phyloP scores from a whole-genome alignment of 106 monocot genomes.

The Dioscorea dumetorum region DNA sequence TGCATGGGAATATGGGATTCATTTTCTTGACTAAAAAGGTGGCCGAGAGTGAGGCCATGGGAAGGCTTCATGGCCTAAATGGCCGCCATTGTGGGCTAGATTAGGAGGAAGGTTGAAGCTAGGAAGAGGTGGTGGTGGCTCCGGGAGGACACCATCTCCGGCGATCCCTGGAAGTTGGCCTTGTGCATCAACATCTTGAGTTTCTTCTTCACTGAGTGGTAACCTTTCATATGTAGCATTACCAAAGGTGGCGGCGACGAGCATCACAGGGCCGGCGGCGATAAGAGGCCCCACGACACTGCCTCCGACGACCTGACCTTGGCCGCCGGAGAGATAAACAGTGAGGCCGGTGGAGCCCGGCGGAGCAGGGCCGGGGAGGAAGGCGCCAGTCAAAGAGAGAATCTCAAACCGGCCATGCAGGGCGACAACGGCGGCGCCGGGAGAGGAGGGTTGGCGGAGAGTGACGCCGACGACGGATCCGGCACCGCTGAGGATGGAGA shows the following conservation, averaged over 20 bases:
- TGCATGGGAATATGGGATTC: no score
- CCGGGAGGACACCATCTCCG: slow-evolving; percentile 10
- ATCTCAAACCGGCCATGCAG: slow-evolving; percentile 2
- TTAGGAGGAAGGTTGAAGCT: slow-evolving; percentile 22
- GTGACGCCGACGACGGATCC: neutral
- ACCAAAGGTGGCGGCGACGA: slow-evolving; percentile 32
- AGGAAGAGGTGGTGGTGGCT: slow-evolving; percentile 19
- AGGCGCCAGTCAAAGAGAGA: neutral
- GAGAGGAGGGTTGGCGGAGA: neutral
- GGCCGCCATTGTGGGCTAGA: slow-evolving; percentile 8
- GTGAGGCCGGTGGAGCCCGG: slow-evolving; percentile 35
- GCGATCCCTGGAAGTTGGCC: slow-evolving; percentile 9
- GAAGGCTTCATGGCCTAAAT: slow-evolving; percentile 19
- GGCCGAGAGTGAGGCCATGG: slow-evolving; percentile 18
- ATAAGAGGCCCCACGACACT: slow-evolving; percentile 32
- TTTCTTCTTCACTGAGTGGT: neutral
- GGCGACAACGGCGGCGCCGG: neutral
- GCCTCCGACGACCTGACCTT: slow-evolving; percentile 36
- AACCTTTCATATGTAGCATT: slow-evolving; percentile 24
- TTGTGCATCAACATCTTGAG: slow-evolving; percentile 17
- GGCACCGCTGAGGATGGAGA: neutral
- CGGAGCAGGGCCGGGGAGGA: slow-evolving; percentile 29
- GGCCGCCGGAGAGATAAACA: slow-evolving; percentile 33
- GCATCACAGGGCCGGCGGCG: slow-evolving; percentile 33
- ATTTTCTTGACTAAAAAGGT: slow-evolving; percentile 1